Evolutionary conservation across 2,329 filamentous ascomycete species (phyloP).

Genomic region (Cladosporium sp.): DNA sequence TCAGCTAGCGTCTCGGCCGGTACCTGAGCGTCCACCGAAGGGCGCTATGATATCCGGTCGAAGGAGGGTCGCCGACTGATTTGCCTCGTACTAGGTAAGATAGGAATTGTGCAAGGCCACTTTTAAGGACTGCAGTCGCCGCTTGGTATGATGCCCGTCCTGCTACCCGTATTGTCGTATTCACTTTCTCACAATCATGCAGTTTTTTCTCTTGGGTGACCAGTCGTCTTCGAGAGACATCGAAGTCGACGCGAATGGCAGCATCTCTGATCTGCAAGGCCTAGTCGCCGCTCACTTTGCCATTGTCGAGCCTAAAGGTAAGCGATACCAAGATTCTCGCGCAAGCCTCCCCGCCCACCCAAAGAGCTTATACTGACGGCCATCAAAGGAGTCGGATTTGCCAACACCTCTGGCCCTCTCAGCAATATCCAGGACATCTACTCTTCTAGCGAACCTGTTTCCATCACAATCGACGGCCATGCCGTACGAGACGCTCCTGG

Average conservation of each 20-base stretch:
- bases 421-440: constrained; percentile 25
- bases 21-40: too few relatives aligned
- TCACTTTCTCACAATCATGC: constrained; percentile 50
- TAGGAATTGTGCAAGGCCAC: neutral
- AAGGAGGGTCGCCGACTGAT: too few relatives aligned
- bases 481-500: constrained; percentile 38
- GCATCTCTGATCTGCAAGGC: constrained; percentile 23
- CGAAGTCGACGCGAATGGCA: constrained; percentile 20
- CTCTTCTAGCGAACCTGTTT: constrained; percentile 22
- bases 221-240: constrained; percentile 19
- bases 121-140: neutral
- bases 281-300: constrained; percentile 27
- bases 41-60: too few relatives aligned
- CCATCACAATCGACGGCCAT: constrained; percentile 46
- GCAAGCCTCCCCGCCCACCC: too few relatives aligned
- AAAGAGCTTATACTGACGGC: neutral
- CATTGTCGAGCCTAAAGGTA: constrained; percentile 26
- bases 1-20: neutral
- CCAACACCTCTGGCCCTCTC: constrained; percentile 5
- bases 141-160: neutral
- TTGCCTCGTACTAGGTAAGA: too few relatives aligned
- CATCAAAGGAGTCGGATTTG: neutral
- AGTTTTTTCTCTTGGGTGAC: constrained; percentile 28
- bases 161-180: constrained; percentile 5
- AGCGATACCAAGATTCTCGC: neutral